Evolutionary conservation across 805 yeast genomes (phyloP).

Genomic region (Tetrapisispora phaffii): DNA sequence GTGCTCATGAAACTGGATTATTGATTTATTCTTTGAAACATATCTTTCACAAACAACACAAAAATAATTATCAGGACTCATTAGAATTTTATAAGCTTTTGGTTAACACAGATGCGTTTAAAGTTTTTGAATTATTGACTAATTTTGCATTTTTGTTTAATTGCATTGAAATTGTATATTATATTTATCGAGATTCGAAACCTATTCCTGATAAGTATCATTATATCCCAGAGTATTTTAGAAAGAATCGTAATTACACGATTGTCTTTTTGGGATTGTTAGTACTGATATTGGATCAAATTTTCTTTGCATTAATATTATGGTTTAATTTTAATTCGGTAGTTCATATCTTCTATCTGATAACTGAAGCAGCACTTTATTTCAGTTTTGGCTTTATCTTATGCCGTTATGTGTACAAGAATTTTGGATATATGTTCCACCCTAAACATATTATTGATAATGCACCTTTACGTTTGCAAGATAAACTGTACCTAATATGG

Average conservation of each 20-base stretch:
- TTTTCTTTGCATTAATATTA: not conserved
- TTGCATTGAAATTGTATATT: slow-evolving; percentile 24
- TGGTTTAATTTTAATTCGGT: not conserved
- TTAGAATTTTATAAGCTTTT: slow-evolving; percentile 25
- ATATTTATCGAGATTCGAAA: slow-evolving; percentile 15
- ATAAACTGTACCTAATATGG: slow-evolving; percentile 14
- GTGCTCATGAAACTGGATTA: slow-evolving; percentile 44
- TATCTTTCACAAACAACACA: slow-evolving; percentile 42
- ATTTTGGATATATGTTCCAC: slow-evolving; percentile 19
- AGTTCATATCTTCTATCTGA: not conserved
- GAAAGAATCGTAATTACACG: slow-evolving; percentile 11
- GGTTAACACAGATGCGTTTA: slow-evolving; percentile 11
- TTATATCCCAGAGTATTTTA: slow-evolving; percentile 14
- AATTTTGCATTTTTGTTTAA: slow-evolving; percentile 15
- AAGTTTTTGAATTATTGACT: slow-evolving; percentile 10
- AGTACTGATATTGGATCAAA: slow-evolving; percentile 1
- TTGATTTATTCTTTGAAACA: slow-evolving; percentile 36
- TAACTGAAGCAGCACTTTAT: slow-evolving; percentile 9
- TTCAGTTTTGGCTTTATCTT: slow-evolving; percentile 12
- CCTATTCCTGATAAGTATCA: slow-evolving; percentile 7
- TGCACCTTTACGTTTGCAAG: not conserved
- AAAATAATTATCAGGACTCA: slow-evolving; percentile 44
- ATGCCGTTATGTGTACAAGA: slow-evolving; percentile 15
- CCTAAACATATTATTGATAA: slow-evolving; percentile 10
- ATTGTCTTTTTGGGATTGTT: slow-evolving; percentile 11